Base-by-base conservation (phyloP, 2,329 filamentous ascomycete species). In the Fusarium keratoplasticum region DNA sequence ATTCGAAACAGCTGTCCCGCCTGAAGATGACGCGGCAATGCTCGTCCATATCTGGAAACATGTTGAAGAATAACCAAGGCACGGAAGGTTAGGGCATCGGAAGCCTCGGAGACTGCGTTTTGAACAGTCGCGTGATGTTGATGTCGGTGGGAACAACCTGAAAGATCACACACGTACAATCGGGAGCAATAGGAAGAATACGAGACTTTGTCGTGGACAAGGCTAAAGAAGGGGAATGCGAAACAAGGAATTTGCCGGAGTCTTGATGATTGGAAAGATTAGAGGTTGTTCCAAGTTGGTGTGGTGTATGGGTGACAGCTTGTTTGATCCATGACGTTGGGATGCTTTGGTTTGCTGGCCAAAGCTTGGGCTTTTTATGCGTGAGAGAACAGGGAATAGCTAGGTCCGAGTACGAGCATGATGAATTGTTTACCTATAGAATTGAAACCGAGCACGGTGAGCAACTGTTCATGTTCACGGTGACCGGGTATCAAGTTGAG, bases 231-330 rank as follows among this genome's bases (percentile, higher is more conserved):
- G 18, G 31, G 14, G 5, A 22, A 66, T 18, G 40, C 47, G 59
- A 75, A 74, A 71, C 67, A 61, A 27, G 27, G 20, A 50, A 64
- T 20, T 50, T 40, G 4, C 35, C 47, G 13, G 16, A 20, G 29
- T 52, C 62, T 72, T 69, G 70, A 62, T 70, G 66, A 25, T 70
- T 73, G 55, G 55, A 38, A 35, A 22, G 57, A 58, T 64, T 59
- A 54, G 61, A 64, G 67, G 67, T 73, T 38, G 22, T 25, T 57
- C 54, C 57, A 42, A 40, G 38, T 38, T 33, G 20, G 54, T 57
- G 25, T 38, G 54, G 33, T 36, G 54, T 40, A n/a, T 57, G 20
- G 33, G 27, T 52, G 58, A 50, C 38, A 69, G 20, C 22, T 64
- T 67, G 64, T 57, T 44, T 66, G 29, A 35, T 35, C 59, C 44